Percentiles rank a stretch among this genome's conserved stretches.
Conservation (phyloP, 495 filamentous ascomycete genomes). For the Umbilicaria muhlenbergii region DNA sequence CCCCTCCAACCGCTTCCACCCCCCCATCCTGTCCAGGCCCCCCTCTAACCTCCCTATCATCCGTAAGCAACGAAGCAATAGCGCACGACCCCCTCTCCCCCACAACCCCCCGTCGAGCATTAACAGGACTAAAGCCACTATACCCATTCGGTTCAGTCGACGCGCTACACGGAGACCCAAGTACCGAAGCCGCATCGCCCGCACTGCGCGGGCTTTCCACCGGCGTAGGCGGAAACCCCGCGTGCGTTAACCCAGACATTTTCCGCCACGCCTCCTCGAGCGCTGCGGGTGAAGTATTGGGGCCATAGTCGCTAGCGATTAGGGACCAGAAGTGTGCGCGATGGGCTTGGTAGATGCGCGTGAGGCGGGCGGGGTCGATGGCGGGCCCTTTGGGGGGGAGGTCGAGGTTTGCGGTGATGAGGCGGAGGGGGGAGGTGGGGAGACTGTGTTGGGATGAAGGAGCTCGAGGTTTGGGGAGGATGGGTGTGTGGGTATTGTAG, state of each 20-base stretch:
- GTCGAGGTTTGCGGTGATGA: constrained; percentile 28
- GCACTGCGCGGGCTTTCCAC: constrained; percentile 7
- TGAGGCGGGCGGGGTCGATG: constrained; percentile 52
- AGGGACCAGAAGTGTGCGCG: constrained; percentile 56
- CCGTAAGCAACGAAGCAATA: constrained; percentile 8
- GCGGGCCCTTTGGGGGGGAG: constrained; percentile 17
- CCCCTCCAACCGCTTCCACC: too few species aligned
- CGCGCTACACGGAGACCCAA: constrained; percentile 6
- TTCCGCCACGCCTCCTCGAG: constrained; percentile 50
- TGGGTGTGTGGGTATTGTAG: constrained; percentile 33
- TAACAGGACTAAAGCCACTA: constrained; percentile 10
- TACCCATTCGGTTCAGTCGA: constrained; percentile 1
- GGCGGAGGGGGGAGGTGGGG: constrained; percentile 22
- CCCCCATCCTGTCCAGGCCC: too few species aligned
- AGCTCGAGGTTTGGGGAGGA: constrained; percentile 40
- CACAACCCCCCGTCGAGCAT: not conserved
- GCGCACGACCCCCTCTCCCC: not conserved
- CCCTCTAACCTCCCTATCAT: constrained; percentile 13
- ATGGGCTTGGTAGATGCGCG: constrained; percentile 51
- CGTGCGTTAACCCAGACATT: not conserved
- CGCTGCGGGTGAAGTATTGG: constrained; percentile 41
- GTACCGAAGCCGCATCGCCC: not conserved
- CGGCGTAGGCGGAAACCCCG: constrained; percentile 11
- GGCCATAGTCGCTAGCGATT: constrained; percentile 55
- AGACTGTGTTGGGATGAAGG: constrained; percentile 10